phyloP scores from a whole-genome alignment of 164 flowering plant species.

The Tinospora cordifolia region DNA sequence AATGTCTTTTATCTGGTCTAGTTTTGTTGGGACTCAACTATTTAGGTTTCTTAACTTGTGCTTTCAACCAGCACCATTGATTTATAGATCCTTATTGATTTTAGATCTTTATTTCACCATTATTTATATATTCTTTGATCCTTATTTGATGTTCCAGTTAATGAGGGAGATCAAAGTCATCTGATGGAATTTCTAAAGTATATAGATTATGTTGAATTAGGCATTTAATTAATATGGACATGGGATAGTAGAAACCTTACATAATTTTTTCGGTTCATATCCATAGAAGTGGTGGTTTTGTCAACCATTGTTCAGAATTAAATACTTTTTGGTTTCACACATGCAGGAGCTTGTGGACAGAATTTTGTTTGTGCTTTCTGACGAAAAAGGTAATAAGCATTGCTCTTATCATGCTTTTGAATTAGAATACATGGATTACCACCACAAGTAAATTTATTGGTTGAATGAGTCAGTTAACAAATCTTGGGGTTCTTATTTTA shows the following conservation, averaged over 20 bases:
- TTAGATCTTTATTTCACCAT: no score
- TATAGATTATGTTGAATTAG: neutral
- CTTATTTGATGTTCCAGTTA: no score
- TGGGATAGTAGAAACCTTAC: neutral
- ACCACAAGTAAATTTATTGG: neutral
- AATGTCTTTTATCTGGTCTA: no score
- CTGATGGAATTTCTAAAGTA: neutral
- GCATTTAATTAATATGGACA: neutral
- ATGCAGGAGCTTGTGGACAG: slow-evolving; percentile 44
- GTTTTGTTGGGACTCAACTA: no score
- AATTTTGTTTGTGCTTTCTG: slow-evolving; percentile 30
- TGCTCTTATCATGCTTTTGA: neutral
- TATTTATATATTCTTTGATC: no score
- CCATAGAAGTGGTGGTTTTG: neutral
- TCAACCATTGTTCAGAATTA: neutral
- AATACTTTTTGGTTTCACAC: neutral
- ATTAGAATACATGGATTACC: neutral
- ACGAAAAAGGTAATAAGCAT: slow-evolving; percentile 30
- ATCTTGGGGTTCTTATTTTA: no score
- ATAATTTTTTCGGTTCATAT: neutral
- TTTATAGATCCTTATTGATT: no score
- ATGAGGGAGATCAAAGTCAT: neutral
- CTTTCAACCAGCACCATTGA: no score
- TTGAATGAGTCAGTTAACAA: neutral
- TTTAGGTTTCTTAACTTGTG: no score